phyloP scores from a whole-genome alignment of 108 stramenopile genomes.

The Stephanodiscus minutulus region DNA sequence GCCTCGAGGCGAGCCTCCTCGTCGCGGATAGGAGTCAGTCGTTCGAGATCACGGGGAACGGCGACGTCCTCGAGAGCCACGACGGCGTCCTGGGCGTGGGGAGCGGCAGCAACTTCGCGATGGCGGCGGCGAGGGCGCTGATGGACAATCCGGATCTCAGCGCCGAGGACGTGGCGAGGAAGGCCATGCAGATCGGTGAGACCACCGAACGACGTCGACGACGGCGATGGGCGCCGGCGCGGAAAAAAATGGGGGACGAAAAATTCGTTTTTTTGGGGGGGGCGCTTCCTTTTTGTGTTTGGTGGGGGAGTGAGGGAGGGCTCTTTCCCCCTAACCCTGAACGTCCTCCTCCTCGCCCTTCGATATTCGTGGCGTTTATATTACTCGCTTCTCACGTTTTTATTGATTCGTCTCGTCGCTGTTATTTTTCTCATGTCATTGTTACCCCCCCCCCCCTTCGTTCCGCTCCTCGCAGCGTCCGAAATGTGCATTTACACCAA shows the following conservation, averaged over 20 bases:
- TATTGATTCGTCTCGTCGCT: neutral
- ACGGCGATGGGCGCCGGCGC: neutral
- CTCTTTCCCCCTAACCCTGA: too few relatives aligned
- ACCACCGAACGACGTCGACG: neutral
- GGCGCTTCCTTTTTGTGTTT: too few relatives aligned
- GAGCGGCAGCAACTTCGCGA: conserved; percentile 79
- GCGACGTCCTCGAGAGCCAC: conserved; percentile 95
- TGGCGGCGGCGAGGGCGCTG: conserved; percentile 95
- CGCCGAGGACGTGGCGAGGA: conserved; percentile 92
- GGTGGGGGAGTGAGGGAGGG: too few relatives aligned
- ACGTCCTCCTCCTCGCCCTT: too few relatives aligned
- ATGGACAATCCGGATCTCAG: conserved; percentile 78
- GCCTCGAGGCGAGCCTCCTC: conserved; percentile 91
- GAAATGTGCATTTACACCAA: conserved; percentile 99
- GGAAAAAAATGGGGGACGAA: too few relatives aligned
- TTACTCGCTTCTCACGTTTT: too few relatives aligned
- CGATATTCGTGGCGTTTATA: too few relatives aligned
- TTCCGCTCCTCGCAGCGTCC: too few relatives aligned
- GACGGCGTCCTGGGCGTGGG: conserved; percentile 94
- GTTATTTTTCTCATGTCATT: neutral
- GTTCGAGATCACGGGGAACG: conserved; percentile 95
- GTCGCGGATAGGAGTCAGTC: conserved; percentile 86
- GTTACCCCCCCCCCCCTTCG: too few relatives aligned
- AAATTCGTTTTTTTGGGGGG: too few relatives aligned
- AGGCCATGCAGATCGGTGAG: conserved; percentile 83